Percentiles rank a stretch among this genome's conserved stretches.
These are phyloP conservation scores for Byssothecium circinans DNA, from an alignment of 2,329 filamentous ascomycete genomes.

Conservation along the genomic window DNA sequence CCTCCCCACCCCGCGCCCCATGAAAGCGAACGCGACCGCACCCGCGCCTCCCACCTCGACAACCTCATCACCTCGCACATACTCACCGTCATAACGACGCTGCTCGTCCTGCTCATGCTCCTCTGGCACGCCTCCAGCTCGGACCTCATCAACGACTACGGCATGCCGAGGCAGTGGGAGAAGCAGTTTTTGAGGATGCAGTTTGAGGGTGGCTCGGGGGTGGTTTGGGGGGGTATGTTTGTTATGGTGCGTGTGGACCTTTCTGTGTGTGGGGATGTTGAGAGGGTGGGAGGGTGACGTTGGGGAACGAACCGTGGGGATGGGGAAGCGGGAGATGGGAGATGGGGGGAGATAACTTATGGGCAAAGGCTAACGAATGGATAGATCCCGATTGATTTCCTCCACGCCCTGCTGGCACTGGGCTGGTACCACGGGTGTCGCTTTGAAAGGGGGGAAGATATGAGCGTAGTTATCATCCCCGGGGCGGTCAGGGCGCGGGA, in stretches of 20 bases:
- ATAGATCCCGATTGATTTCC: conserved; percentile 13
- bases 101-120: conserved; percentile 21
- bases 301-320: too few species aligned
- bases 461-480: not conserved
- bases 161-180: conserved; percentile 20
- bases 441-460: conserved; percentile 2
- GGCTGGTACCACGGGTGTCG: conserved; percentile 15
- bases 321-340: too few species aligned
- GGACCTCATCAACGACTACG: conserved; percentile 16
- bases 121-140: conserved; percentile 24
- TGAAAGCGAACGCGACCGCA: not conserved
- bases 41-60: conserved; percentile 3
- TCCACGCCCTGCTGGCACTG: conserved; percentile 13
- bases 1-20: too few species aligned
- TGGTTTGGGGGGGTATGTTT: conserved; percentile 17
- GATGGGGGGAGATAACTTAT: too few species aligned
- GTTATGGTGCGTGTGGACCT: too few species aligned
- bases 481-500: not conserved
- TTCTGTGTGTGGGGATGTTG: not conserved
- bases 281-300: not conserved
- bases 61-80: conserved; percentile 9
- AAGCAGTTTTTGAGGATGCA: conserved; percentile 9
- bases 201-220: conserved; percentile 6
- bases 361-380: not conserved
- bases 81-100: conserved; percentile 12